Evolutionary conservation across 2,329 filamentous ascomycete genomes (phyloP).

Genomic region (Stachybotrys elegans): DNA sequence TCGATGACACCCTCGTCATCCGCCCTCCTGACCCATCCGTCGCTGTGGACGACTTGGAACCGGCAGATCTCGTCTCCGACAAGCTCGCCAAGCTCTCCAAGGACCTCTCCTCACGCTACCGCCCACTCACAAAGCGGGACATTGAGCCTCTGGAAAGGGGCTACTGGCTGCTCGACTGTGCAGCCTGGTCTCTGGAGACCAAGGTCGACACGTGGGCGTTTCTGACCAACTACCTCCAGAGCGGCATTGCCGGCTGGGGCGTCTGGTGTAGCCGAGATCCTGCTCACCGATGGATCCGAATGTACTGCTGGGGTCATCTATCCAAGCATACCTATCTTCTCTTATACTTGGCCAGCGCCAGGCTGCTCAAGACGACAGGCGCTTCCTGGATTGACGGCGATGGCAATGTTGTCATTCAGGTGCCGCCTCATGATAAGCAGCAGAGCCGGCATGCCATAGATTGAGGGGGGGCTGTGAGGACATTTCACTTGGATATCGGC

Average conservation of each 20-base stretch:
- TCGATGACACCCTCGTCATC: conserved; percentile 41
- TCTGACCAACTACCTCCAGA: conserved; percentile 53
- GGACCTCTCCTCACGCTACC: conserved; percentile 47
- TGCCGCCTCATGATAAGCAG: conserved; percentile 19
- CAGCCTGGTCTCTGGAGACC: conserved; percentile 43
- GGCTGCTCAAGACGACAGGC: conserved; percentile 52
- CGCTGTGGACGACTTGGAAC: conserved; percentile 38
- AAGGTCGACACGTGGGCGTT: conserved; percentile 57
- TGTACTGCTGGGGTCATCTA: conserved; percentile 77
- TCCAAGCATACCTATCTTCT: conserved; percentile 69
- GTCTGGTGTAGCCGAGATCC: conserved; percentile 48
- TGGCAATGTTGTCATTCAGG: conserved; percentile 45
- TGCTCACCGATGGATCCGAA: conserved; percentile 43
- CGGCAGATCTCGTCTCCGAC: conserved; percentile 50
- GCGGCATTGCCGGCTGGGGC: conserved; percentile 62
- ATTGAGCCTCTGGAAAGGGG: conserved; percentile 63
- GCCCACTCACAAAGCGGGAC: conserved; percentile 30
- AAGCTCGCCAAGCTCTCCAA: conserved; percentile 47
- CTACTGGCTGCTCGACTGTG: conserved; percentile 65
- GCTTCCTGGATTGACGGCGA: conserved; percentile 63
- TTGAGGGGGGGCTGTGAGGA: too few relatives aligned
- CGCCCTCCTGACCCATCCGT: conserved; percentile 48
- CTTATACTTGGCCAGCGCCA: conserved; percentile 66
- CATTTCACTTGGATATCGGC: background rate
- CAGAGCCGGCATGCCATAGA: too few relatives aligned